Evolutionary conservation across 2,329 filamentous ascomycete genomes (phyloP).

Genomic region (Elsinoe fawcettii): DNA sequence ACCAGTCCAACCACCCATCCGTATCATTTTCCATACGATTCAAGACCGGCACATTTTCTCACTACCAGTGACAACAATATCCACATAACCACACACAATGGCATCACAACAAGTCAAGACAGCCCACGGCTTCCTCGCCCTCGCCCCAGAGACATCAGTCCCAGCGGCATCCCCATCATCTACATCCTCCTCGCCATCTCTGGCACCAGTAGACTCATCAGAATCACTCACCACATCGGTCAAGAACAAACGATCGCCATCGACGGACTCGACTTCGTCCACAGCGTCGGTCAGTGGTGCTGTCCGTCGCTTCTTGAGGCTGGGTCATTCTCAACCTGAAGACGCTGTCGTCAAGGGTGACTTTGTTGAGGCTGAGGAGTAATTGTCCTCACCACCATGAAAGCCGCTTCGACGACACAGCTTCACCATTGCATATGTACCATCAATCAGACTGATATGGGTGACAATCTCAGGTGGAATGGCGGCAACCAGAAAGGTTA

Average conservation of each 20-base stretch:
- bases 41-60: no score
- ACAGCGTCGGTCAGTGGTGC: neutral
- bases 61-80: no score
- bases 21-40: no score
- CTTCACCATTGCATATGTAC: no score
- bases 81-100: neutral
- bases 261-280: slow-evolving; percentile 7
- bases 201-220: neutral
- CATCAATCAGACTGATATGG: no score
- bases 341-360: slow-evolving; percentile 1
- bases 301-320: slow-evolving; percentile 3
- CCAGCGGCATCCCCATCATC: neutral
- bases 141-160: slow-evolving; percentile 10
- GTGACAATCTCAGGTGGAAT: no score
- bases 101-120: neutral
- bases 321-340: slow-evolving; percentile 10
- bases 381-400: no score
- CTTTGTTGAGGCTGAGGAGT: slow-evolving; percentile 11
- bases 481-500: no score
- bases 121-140: slow-evolving; percentile 11
- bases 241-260: slow-evolving; percentile 7
- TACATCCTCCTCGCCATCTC: neutral
- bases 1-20: no score
- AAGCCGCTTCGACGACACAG: no score
- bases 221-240: slow-evolving; percentile 2